A percentile compares a stretch with the other conserved stretches of the same genome.
These are phyloP conservation scores for Naganishia vaughanmartiniae DNA, from an alignment of 768 basidiomycete genomes.

Conservation along the genomic window DNA sequence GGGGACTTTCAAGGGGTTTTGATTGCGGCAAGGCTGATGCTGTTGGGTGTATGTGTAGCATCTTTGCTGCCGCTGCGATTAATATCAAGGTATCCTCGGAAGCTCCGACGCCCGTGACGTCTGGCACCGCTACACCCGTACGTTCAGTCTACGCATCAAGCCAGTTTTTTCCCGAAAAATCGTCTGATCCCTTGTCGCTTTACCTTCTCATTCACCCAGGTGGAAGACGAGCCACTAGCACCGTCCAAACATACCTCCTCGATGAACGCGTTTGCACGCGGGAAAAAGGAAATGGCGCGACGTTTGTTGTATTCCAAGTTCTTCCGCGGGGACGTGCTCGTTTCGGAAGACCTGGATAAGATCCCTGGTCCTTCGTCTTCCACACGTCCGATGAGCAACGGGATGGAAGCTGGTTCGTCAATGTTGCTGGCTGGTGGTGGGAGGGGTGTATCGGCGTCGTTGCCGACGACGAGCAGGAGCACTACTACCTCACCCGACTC, in stretches of 20 bases:
- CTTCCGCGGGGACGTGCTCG: constrained; percentile 66
- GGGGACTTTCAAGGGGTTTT: background rate
- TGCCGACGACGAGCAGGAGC: background rate
- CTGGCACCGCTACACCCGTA: constrained; percentile 28
- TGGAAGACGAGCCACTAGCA: constrained; percentile 34
- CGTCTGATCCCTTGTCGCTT: constrained; percentile 55
- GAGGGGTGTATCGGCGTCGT: background rate
- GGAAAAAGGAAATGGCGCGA: constrained; percentile 76
- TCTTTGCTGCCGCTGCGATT: constrained; percentile 78
- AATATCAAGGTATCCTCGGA: constrained; percentile 64
- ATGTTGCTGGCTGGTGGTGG: background rate
- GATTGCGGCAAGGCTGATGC: background rate
- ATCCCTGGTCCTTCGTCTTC: background rate
- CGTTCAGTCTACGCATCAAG: constrained; percentile 51
- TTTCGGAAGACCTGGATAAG: constrained; percentile 11
- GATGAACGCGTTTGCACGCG: constrained; percentile 49
- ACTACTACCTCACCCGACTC: background rate
- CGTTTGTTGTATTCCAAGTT: constrained; percentile 74
- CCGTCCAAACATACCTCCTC: constrained; percentile 39
- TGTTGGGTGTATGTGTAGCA: constrained; percentile 53
- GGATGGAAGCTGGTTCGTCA: constrained; percentile 5
- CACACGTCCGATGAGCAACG: background rate
- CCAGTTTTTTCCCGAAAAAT: constrained; percentile 67
- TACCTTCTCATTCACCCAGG: background rate
- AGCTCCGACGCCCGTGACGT: constrained; percentile 18